Base-by-base conservation (phyloP, 371 early-diverging fungal genomes). In the Mucor velutinosus region DNA sequence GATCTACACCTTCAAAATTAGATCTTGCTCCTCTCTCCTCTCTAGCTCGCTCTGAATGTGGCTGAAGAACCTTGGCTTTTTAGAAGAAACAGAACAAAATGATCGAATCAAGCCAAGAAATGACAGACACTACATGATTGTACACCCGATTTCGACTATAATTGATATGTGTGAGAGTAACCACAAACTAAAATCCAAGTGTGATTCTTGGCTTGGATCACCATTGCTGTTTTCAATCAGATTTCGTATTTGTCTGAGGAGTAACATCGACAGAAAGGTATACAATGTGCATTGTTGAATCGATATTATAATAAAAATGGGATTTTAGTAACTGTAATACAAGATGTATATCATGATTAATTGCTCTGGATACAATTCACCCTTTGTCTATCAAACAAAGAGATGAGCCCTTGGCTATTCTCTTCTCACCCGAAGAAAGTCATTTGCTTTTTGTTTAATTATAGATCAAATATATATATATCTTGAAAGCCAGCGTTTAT, bases 221-320 rank as follows among this genome's bases (percentile, higher is more conserved):
- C 35, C 7, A 35, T 35, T 35, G 7, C 35, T 35, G 10, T 5
- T 35, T 35, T 35, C 35, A 35, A 49, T 49, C 10, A 11, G 30
- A 61, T 61, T 61, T 47, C 32, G 62, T 30, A 47, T 32, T 49
- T 47, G 62, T 61, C 62, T 49, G 62, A 61, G 62, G 62, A 61
- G 62, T 56, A 56, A 56, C 47, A 19, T 47, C 1, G 47, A 59
- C 3, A 59, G 25, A 59, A 59, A 37, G 59, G 23, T 37, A 59
- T 59, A 61, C 19, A 61, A 43, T 32, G 11, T 49, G 49, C 49
- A 49, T 49, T 49, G 19, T 49, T 49, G 49, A 19, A 47, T 47
- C 47, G 17, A 47, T 47, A 19, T 47, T 7, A 19, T 21, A 49
- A 49, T 23, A 49, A 49, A 49, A 49, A 49, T 49, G 49, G 21